Base-by-base conservation (phyloP, 139 green algal species). In the Trebouxia sp. region DNA sequence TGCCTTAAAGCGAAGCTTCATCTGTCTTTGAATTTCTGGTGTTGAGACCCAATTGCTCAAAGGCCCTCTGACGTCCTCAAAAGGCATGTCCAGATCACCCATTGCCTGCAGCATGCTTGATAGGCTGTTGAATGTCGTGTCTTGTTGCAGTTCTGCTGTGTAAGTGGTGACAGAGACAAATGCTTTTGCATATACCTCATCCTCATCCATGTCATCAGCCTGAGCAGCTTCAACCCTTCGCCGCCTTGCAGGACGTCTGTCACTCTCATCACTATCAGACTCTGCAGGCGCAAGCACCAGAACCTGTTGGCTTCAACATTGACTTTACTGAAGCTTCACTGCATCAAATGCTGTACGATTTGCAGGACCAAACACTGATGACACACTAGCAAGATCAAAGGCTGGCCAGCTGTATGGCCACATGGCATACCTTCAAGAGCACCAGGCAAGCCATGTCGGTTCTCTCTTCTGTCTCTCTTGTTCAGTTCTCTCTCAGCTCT, bases 401-500 rank as follows among this genome's bases (percentile, higher is more conserved):
- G n/a, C n/a, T n/a, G n/a, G n/a, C n/a, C n/a, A n/a, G n/a, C n/a
- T n/a, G n/a, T n/a, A n/a, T n/a, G n/a, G n/a, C n/a, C n/a, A n/a
- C n/a, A n/a, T n/a, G n/a, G 20, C 41, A 67, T 80, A 88, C 87
- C 90, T 62, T 90, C 85, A 24, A 95, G 84, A 5, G 90, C 91
- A 14, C 81, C 90, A 24, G 89, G 87, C 74, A 93, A 79, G n/a
- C 85, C 53, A 30, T 69, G 79, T 43, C 89, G 80, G 15, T 83
- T 88, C 35, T 89, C 85, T 38, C 82, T 43, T 35, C 53, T 70
- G 62, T 95, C 92, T 0, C 92, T 76, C 5, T 88, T 76, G 6
- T 92, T 87, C 56, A 99, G 82, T 62, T 92, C 92, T 48, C 76
- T 76, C 79, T 99, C 96, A 7, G 95, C 96, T 0, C 89, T 85